Base-by-base conservation (phyloP, 768 basidiomycete species). In the Tulasnella sp. region DNA sequence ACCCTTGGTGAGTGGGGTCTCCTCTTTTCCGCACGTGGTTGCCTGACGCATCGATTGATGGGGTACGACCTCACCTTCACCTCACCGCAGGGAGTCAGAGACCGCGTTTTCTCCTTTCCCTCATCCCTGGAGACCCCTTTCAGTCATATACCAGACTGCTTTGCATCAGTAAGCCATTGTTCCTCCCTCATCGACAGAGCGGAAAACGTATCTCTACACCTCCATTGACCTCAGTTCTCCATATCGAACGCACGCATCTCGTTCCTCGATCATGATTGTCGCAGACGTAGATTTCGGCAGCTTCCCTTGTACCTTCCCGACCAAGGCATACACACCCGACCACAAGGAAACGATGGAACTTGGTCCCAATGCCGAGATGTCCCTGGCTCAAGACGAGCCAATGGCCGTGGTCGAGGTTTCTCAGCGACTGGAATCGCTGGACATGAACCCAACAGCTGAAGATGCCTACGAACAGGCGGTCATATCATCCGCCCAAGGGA, bases 371-470 rank as follows among this genome's bases (percentile, higher is more conserved):
- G 73, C 73, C 31, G 73, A 74, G 73, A 74, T 74, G 73, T 74
- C 73, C 39, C 73, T 40, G 38, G 73, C 38, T 27, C 73, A 74
- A 38, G 73, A 40, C 18, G 39, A 74, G 38, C 18, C 39, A 27
- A 40, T 46, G 39, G 44, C 75, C n/a, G 46, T 76, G 38, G 38
- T 39, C 75, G 56, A 46, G 38, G 38, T 76, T n/a, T 40, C 46
- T 52, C 44, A 56, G 39, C n/a, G 38, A 48, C 46, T 76, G 39
- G n/a, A 40, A 27, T 76, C 75, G 46, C 75, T 76, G 19, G 75
- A 76, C 44, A 76, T 76, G 75, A 76, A 76, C 56, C 75, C 75
- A 21, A 76, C 75, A 27, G 75, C 75, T 16, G 75, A 76, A n/a
- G 75, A 76, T 24, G 75, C 75, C 7, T 76, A 76, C 56, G 44